Conservation (phyloP, 805 yeast genomes). For the Danielia oregonensis region DNA sequence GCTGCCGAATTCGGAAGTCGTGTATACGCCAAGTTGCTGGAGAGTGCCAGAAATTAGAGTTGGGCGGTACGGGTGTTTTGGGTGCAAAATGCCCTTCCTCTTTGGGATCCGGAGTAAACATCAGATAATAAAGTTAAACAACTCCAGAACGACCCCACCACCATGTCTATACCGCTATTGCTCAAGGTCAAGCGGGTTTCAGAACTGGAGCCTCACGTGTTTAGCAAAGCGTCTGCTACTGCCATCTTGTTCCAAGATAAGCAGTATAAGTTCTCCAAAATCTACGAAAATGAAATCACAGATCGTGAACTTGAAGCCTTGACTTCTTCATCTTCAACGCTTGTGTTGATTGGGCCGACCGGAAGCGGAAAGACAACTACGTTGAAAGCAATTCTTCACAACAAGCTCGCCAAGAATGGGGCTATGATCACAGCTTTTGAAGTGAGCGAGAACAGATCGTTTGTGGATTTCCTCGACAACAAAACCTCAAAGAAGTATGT, state of each 20-base stretch:
- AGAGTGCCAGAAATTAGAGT: too few species aligned
- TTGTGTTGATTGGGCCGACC: conserved; percentile 10
- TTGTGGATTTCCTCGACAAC: conserved; percentile 23
- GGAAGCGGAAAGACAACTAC: conserved; percentile 30
- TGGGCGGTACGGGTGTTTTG: too few species aligned
- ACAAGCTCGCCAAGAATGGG: conserved; percentile 8
- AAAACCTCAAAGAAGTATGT: conserved; percentile 7
- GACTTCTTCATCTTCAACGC: conserved; percentile 7
- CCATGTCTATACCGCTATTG: conserved; percentile 19
- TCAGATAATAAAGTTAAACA: not conserved
- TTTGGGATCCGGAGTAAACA: not conserved
- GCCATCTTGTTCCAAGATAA: conserved; percentile 18
- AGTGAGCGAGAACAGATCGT: conserved; percentile 22
- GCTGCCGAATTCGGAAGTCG: too few species aligned
- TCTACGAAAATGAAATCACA: conserved; percentile 9
- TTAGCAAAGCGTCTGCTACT: conserved; percentile 8
- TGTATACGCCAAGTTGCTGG: too few species aligned
- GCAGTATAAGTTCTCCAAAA: conserved; percentile 19
- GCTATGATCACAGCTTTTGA: conserved; percentile 26
- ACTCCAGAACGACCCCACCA: not conserved
- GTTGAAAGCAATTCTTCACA: conserved; percentile 16
- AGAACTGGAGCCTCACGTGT: conserved; percentile 9
- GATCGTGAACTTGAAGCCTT: conserved; percentile 3
- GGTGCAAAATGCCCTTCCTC: conserved; percentile 1
- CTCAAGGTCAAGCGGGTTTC: conserved; percentile 21